These are phyloP conservation scores for Articulospora tetracladia DNA, from an alignment of 495 filamentous ascomycete genomes.

Conservation along the genomic window DNA sequence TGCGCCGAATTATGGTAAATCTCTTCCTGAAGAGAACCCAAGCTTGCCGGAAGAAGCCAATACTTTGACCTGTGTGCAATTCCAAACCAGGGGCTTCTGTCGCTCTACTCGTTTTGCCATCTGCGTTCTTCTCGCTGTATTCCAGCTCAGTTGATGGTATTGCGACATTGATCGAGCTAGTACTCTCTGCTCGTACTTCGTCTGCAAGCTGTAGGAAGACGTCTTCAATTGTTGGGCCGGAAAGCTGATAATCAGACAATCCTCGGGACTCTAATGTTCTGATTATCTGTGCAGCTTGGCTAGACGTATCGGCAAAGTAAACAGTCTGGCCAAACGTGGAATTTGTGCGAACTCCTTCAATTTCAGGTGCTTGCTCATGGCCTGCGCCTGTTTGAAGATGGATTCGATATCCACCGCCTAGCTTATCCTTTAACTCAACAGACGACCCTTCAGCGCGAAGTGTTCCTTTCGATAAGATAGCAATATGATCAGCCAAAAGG, in stretches of 20 bases:
- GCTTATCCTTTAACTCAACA: slow-evolving; percentile 65
- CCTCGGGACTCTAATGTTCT: slow-evolving; percentile 56
- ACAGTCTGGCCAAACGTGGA: slow-evolving; percentile 62
- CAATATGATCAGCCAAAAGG: slow-evolving; percentile 71
- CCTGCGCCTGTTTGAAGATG: slow-evolving; percentile 55
- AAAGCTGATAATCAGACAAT: slow-evolving; percentile 68
- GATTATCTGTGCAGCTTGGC: slow-evolving; percentile 62
- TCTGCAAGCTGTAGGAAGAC: slow-evolving; percentile 82
- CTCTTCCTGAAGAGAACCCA: slow-evolving; percentile 75
- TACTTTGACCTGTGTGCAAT: slow-evolving; percentile 60
- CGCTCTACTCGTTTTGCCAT: not conserved
- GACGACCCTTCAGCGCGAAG: slow-evolving; percentile 71
- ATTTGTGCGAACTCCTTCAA: slow-evolving; percentile 53
- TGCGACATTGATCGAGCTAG: slow-evolving; percentile 7
- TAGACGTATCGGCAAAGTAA: slow-evolving; percentile 62
- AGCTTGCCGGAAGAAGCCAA: slow-evolving; percentile 61
- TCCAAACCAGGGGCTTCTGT: slow-evolving; percentile 7
- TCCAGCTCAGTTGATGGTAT: not conserved
- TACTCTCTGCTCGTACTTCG: slow-evolving; percentile 47
- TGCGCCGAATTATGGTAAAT: slow-evolving; percentile 68
- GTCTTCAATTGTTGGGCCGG: slow-evolving; percentile 82
- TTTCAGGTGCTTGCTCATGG: slow-evolving; percentile 41
- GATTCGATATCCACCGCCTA: slow-evolving; percentile 75
- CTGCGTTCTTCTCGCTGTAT: slow-evolving; percentile 6
- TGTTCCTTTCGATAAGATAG: slow-evolving; percentile 68